A percentile compares a stretch with the other conserved stretches of the same genome.
These are phyloP conservation scores for Apiospora aurea DNA, from an alignment of 2,329 filamentous ascomycete species.

Conservation along the genomic window DNA sequence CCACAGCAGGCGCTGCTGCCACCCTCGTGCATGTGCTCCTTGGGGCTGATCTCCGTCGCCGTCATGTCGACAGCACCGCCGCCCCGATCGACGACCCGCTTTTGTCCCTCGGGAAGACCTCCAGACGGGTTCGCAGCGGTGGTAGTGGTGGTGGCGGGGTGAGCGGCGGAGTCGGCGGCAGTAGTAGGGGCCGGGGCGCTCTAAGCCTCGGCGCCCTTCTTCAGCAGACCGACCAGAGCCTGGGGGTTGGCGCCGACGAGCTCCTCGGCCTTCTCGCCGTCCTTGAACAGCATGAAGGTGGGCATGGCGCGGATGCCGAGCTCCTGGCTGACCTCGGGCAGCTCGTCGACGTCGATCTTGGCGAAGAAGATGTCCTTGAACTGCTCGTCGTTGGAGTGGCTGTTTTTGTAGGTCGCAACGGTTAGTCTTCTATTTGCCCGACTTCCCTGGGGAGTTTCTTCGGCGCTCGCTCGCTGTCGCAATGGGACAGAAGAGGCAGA, in stretches of 20 bases:
- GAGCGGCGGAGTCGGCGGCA: neutral
- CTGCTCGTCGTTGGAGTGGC: constrained; percentile 63
- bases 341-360: constrained; percentile 90
- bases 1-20: neutral
- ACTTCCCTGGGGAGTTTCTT: no score
- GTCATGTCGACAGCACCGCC: neutral
- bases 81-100: neutral
- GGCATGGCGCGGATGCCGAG: constrained; percentile 91
- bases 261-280: constrained; percentile 74
- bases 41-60: neutral
- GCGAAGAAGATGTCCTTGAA: constrained; percentile 74
- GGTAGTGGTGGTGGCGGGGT: neutral
- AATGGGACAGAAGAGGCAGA: no score
- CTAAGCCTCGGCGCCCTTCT: constrained; percentile 31
- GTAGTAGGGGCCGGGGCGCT: neutral
- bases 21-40: neutral
- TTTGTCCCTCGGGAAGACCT: no score
- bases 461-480: no score
- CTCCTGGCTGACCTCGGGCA: constrained; percentile 77
- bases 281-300: constrained; percentile 86
- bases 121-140: neutral
- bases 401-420: constrained; percentile 39
- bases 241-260: constrained; percentile 83
- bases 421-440: neutral
- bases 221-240: constrained; percentile 61